These are phyloP conservation scores for Gloeopeniophorella convolvens DNA, from an alignment of 768 basidiomycete genomes.

Conservation along the genomic window DNA sequence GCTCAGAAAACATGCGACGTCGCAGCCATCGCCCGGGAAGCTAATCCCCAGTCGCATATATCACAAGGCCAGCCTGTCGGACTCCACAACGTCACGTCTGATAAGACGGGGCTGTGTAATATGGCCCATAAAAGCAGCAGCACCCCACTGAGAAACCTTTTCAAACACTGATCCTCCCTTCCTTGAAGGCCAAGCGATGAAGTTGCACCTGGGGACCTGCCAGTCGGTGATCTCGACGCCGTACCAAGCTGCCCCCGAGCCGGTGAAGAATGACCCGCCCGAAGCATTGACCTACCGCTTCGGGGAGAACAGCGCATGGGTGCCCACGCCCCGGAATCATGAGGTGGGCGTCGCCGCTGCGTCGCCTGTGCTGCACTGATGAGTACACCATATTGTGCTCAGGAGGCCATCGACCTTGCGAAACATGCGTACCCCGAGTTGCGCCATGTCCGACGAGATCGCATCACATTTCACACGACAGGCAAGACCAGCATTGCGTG, in stretches of 20 bases:
- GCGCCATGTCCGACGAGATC: conserved; percentile 8
- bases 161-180: neutral
- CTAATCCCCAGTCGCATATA: too few relatives aligned
- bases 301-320: conserved; percentile 17
- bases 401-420: conserved; percentile 16
- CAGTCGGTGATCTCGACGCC: conserved; percentile 1
- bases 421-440: conserved; percentile 15
- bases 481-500: conserved; percentile 18
- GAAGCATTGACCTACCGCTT: conserved; percentile 19
- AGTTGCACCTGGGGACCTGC: conserved; percentile 3
- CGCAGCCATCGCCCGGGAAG: too few relatives aligned
- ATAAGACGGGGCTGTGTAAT: too few relatives aligned
- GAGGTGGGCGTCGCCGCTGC: neutral
- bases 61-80: too few relatives aligned
- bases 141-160: neutral
- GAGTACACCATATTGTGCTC: neutral
- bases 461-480: conserved; percentile 17
- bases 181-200: conserved; percentile 6
- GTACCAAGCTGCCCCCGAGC: neutral
- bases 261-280: conserved; percentile 8
- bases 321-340: conserved; percentile 9
- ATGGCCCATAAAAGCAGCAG: too few relatives aligned
- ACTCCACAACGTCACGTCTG: too few relatives aligned
- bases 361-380: neutral
- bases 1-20: too few relatives aligned